A percentile compares a stretch with the other conserved stretches of the same genome.
Conservation (phyloP, 2,329 filamentous ascomycete species). For the Diaporthe longicolla region DNA sequence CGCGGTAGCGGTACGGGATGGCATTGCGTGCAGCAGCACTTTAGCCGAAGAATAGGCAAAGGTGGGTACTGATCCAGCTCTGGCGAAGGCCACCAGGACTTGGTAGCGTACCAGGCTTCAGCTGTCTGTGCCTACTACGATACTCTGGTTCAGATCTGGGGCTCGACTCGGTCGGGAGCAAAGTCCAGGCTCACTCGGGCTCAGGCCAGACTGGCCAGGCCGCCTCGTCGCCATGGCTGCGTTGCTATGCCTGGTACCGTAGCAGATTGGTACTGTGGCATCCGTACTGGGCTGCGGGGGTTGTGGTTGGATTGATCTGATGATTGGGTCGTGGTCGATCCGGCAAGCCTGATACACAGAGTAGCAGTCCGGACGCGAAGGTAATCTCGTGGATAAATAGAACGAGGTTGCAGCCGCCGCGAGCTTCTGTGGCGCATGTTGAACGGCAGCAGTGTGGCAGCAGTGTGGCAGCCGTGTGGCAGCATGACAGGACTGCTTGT, state of each 20-base stretch:
- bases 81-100: constrained; percentile 8
- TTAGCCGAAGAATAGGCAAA: constrained; percentile 36
- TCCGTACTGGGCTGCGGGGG: constrained; percentile 5
- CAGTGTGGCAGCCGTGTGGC: neutral
- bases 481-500: neutral
- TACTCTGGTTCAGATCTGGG: constrained; percentile 12
- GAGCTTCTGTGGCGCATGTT: constrained; percentile 21
- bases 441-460: neutral
- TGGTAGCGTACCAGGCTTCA: constrained; percentile 8
- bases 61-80: constrained; percentile 25
- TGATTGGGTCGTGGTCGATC: constrained; percentile 34
- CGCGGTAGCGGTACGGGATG: constrained; percentile 26
- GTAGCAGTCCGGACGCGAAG: constrained; percentile 29
- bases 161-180: neutral
- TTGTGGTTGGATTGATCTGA: constrained; percentile 22
- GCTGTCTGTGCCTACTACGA: constrained; percentile 1
- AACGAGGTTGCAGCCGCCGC: constrained; percentile 29
- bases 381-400: constrained; percentile 31
- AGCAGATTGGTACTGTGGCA: constrained; percentile 1
- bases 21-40: constrained; percentile 30
- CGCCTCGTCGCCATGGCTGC: neutral
- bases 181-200: neutral
- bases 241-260: neutral
- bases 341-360: constrained; percentile 34
- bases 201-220: neutral